Base-by-base conservation (phyloP, 768 basidiomycete genomes). In the Rhodotorula paludigena region DNA sequence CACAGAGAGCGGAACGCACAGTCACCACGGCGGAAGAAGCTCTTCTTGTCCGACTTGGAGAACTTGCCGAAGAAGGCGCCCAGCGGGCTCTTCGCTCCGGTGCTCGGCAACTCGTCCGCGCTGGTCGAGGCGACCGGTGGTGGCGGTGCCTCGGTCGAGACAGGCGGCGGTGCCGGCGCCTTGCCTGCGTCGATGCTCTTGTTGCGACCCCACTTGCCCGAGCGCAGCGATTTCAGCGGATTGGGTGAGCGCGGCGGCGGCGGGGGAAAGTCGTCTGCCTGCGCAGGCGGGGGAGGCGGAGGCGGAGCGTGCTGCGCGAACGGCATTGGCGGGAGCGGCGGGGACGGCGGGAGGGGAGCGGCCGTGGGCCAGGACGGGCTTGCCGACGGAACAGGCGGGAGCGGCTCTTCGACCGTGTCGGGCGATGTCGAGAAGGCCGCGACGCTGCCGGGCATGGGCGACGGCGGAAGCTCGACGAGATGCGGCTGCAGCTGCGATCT, bases 1-100 rank as follows among this genome's bases (percentile, higher is more conserved):
- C 7, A 41, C 10, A 9, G 18, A 10, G 28, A 21, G 2, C 1
- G 11, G 20, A 44, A 53, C 53, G 42, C 16, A 51, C 51, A 63
- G 28, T 58, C 59, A n/a, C 52, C 53, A 18, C 57, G 39, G 35
- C 60, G 44, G 58, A 66, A 63, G 53, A 71, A 63, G 14, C 51
- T 55, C 38, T 69, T 69, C 10, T n/a, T 35, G 53, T 25, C n/a
- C 30, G 41, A 55, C 44, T 63, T 57, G 33, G 55, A 59, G 23
- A 65, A 61, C 44, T 58, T 58, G 39, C 60, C 61, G 21, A 68
- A 68, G 61, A 68, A 68, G 1, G 61, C 15, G 4, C 66, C 66
- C 30, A 63, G 56, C 20, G 66, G 66, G 25, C 60, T 63, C 45
- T 68, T 68, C 6, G 44, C 36, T 0, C 49, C 66, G 14, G 23